Percentiles rank a stretch among this genome's conserved stretches.
Conservation (phyloP, 23 red algal species). For the Chondrus crispus region DNA sequence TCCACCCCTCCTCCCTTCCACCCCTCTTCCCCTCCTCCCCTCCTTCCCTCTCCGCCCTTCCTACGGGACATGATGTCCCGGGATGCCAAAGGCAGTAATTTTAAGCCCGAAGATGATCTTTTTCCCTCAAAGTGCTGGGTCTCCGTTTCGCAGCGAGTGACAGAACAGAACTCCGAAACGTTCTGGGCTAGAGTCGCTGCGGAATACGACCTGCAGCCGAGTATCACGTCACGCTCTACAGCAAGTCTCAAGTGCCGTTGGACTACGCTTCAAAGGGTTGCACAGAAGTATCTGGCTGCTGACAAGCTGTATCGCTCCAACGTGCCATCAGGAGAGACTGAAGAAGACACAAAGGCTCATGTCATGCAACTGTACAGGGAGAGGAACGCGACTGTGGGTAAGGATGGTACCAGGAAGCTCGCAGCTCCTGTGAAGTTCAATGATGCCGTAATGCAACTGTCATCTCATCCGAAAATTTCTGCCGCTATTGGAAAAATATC, state of each 20-base stretch:
- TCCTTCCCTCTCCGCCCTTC: no score
- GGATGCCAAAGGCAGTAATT: not conserved
- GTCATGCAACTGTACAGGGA: not conserved
- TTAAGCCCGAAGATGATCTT: not conserved
- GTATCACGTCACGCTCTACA: no score
- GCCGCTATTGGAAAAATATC: not conserved
- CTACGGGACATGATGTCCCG: no score
- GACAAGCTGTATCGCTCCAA: not conserved
- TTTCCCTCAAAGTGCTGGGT: not conserved
- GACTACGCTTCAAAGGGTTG: not conserved
- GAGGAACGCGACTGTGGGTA: not conserved
- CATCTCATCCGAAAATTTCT: not conserved
- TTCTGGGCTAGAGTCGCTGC: no score
- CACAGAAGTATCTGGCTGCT: constrained; percentile 10
- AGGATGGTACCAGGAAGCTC: not conserved
- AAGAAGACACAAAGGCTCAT: not conserved
- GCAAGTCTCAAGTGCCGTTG: not conserved
- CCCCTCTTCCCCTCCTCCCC: no score
- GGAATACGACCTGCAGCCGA: no score
- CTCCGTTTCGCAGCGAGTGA: not conserved
- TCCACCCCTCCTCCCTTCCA: no score
- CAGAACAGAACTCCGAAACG: not conserved
- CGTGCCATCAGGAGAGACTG: constrained; percentile 3
- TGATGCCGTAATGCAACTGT: not conserved
- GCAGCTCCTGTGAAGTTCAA: not conserved